A percentile compares a stretch with the other conserved stretches of the same genome.
Conservation (phyloP, 2,329 filamentous ascomycete genomes). For the Chaetomiaceae sp. region DNA sequence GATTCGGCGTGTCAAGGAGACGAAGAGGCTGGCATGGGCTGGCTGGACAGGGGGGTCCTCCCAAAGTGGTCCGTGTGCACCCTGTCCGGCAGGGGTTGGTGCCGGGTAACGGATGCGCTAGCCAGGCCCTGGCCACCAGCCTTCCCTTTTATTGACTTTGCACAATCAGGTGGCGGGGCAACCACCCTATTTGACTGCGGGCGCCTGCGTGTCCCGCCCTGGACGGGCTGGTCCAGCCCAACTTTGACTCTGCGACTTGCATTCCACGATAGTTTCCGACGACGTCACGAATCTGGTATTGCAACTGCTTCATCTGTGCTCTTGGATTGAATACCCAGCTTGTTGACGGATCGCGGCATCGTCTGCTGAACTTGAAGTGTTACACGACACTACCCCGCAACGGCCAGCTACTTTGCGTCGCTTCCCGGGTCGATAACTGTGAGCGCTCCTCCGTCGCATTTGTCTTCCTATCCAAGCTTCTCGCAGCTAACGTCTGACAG, state of each 20-base stretch:
- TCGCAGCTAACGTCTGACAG: slow-evolving; percentile 10
- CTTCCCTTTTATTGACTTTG: slow-evolving; percentile 28
- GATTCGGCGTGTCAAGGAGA: no score
- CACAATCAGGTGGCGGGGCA: slow-evolving; percentile 28
- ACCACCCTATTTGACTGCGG: slow-evolving; percentile 24
- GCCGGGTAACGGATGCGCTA: slow-evolving; percentile 4
- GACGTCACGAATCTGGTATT: neutral
- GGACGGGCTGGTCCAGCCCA: slow-evolving; percentile 1
- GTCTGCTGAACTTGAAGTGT: neutral
- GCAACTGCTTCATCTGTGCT: neutral
- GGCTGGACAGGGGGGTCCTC: neutral
- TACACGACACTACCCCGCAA: neutral
- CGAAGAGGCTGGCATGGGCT: no score
- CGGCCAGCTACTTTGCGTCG: slow-evolving; percentile 1
- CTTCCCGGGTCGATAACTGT: no score
- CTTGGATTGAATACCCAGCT: no score
- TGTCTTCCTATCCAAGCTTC: neutral
- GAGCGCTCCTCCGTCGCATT: neutral
- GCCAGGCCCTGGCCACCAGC: slow-evolving; percentile 18
- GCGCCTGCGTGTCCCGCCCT: slow-evolving; percentile 10
- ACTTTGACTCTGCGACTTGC: slow-evolving; percentile 5
- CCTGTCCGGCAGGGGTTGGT: slow-evolving; percentile 10
- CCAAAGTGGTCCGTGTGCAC: slow-evolving; percentile 10
- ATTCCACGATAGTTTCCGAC: neutral
- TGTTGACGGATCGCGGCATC: neutral